A percentile compares a stretch with the other conserved stretches of the same genome.
These are phyloP conservation scores for Ganoderma meredithae DNA, from an alignment of 1,284 basidiomycete species.

Conservation along the genomic window DNA sequence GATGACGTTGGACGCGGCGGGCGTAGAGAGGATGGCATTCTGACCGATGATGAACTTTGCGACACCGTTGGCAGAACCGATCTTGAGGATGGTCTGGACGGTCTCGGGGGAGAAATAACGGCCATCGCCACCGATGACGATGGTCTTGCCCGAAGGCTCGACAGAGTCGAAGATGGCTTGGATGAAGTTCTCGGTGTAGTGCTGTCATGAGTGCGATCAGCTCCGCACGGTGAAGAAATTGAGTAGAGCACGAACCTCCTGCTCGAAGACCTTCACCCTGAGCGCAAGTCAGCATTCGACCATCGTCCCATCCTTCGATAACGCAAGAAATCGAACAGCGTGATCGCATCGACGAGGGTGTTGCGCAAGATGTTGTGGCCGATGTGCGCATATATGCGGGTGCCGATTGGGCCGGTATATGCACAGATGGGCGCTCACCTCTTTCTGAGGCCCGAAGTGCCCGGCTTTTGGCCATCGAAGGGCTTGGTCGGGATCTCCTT, in stretches of 20 bases:
- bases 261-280: constrained; percentile 94
- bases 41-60: constrained; percentile 90
- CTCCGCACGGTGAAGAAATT: not conserved
- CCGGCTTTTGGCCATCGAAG: constrained; percentile 92
- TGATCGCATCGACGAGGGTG: not conserved
- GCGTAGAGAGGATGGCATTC: constrained; percentile 93
- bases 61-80: constrained; percentile 92
- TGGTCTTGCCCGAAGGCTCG: constrained; percentile 81
- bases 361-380: not conserved
- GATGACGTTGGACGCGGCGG: constrained; percentile 96
- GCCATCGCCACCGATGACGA: constrained; percentile 97
- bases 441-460: constrained; percentile 94
- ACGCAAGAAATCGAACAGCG: not conserved
- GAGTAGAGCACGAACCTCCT: constrained; percentile 64
- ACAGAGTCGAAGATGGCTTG: constrained; percentile 96
- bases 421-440: constrained; percentile 55
- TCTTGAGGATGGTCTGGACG: constrained; percentile 89
- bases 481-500: constrained; percentile 78
- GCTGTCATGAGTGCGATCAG: constrained; percentile 49
- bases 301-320: not conserved
- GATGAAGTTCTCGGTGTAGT: constrained; percentile 99
- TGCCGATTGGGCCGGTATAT: constrained; percentile 26
- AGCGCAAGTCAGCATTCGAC: constrained; percentile 22
- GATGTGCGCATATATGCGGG: constrained; percentile 11
- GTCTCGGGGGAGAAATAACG: constrained; percentile 93